Base-by-base conservation (phyloP, 345 rosid genomes). In the Gossypium bickii region DNA sequence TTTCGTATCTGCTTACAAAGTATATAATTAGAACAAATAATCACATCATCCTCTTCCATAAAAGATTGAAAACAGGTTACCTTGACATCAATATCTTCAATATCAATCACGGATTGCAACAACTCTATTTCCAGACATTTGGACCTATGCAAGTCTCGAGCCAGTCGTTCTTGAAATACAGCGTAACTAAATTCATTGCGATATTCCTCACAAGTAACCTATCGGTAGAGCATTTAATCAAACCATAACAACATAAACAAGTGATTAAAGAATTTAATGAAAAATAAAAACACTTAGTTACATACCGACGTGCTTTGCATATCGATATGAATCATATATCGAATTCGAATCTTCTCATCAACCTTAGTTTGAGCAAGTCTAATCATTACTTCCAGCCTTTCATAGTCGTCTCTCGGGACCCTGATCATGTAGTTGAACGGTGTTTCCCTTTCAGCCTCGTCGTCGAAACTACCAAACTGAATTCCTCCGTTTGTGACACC, bases 61-160 rank as follows among this genome's bases (percentile, higher is more conserved):
- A 4, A 29, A 29, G 38, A 29, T 1, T 29, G 5, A 34, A 17
- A n/a, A 18, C 2, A 25, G 27, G 70, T 73, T 78, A 93, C 97
- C 89, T 63, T 82, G 59, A 75, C 73, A 82, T 78, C 89, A 81
- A 89, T 90, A 70, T 91, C 92, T 62, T 83, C 91, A 51, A 87
- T 71, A 76, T 72, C 86, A 51, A 89, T 82, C 55, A 79, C 68
- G 53, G 82, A 83, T 77, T 83, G 90, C 63, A 89, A 80, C 70
- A 85, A 80, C 13, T 92, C 98, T 43, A 92, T 84, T 79, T 90
- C 96, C 76, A 81, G 82, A 69, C 91, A 83, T 80, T 89, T 93
- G 25, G 85, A 84, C 74, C 78, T 89, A 67, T 79, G 77, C 78
- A 79, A 74, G 55, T 83, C 87, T 24, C 91, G 83, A 55, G 90